Evolutionary conservation across 768 basidiomycete genomes (phyloP).

Genomic region (Mycena albidolilacea): DNA sequence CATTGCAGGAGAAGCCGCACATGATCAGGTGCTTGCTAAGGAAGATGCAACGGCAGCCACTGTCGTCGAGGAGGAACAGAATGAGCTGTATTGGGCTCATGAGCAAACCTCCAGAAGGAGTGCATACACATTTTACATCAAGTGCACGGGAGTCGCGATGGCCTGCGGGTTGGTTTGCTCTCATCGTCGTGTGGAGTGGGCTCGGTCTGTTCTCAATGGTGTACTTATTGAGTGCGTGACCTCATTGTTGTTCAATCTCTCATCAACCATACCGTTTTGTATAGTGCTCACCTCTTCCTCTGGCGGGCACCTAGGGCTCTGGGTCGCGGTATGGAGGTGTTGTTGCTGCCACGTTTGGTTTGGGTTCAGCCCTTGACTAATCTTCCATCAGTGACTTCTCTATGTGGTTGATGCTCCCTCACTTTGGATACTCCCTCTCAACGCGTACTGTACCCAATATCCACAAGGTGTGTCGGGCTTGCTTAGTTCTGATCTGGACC

Average conservation of each 20-base stretch:
- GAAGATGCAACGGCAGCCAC: slow-evolving; percentile 17
- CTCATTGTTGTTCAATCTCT: background rate
- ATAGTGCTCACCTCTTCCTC: slow-evolving; percentile 25
- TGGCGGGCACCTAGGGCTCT: slow-evolving; percentile 27
- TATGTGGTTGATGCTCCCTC: slow-evolving; percentile 12
- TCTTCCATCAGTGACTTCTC: slow-evolving; percentile 2
- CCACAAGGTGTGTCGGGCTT: slow-evolving; percentile 4
- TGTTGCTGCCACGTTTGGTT: background rate
- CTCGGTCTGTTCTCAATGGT: slow-evolving; percentile 9
- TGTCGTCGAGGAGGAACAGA: slow-evolving; percentile 24
- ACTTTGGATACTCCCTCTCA: slow-evolving; percentile 15
- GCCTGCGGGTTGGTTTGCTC: background rate
- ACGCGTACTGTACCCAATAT: slow-evolving; percentile 27
- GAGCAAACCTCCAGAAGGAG: slow-evolving; percentile 24
- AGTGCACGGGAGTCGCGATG: slow-evolving; percentile 12
- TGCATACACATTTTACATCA: slow-evolving; percentile 28
- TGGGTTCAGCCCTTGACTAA: background rate
- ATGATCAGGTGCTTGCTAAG: background rate
- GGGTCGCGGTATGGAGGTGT: slow-evolving; percentile 32
- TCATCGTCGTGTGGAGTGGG: slow-evolving; percentile 24
- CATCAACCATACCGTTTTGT: background rate
- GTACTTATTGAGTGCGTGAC: slow-evolving; percentile 23
- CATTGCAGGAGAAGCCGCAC: background rate
- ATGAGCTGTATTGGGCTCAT: slow-evolving; percentile 19
- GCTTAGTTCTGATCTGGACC: too few species aligned